Conservation (phyloP, 371 early-diverging fungal genomes). For the Rhizopus sp. region DNA sequence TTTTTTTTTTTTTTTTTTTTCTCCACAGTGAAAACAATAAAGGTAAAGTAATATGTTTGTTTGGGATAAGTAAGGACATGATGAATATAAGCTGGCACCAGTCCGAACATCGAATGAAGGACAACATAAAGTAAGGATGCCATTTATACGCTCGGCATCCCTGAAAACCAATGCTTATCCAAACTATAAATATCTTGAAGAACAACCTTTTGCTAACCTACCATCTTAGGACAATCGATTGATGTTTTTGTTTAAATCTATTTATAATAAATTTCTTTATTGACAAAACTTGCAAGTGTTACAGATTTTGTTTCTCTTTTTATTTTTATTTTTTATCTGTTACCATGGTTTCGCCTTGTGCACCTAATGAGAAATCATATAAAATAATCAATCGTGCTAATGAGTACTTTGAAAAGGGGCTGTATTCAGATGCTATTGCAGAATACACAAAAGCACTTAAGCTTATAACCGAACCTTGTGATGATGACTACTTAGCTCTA, state of each 20-base stretch:
- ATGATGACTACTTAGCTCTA: constrained; percentile 50
- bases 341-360: constrained; percentile 16
- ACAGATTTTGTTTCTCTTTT: not conserved
- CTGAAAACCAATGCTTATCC: not conserved
- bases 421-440: constrained; percentile 54
- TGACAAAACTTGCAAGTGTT: too few relatives aligned
- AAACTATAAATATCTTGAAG: too few relatives aligned
- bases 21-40: not conserved
- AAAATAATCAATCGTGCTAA: constrained; percentile 51
- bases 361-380: constrained; percentile 48
- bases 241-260: too few relatives aligned
- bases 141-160: constrained; percentile 5
- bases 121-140: not conserved
- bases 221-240: too few relatives aligned
- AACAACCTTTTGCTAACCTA: too few relatives aligned
- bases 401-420: constrained; percentile 58
- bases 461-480: constrained; percentile 24
- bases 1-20: not conserved
- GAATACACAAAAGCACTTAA: constrained; percentile 69
- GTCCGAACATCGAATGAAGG: constrained; percentile 4
- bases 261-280: too few relatives aligned
- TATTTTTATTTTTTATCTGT: not conserved
- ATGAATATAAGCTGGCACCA: constrained; percentile 7
- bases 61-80: not conserved
- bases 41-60: not conserved